Conservation (phyloP, 2,329 filamentous ascomycete genomes). For the Cercospora nicotianae region DNA sequence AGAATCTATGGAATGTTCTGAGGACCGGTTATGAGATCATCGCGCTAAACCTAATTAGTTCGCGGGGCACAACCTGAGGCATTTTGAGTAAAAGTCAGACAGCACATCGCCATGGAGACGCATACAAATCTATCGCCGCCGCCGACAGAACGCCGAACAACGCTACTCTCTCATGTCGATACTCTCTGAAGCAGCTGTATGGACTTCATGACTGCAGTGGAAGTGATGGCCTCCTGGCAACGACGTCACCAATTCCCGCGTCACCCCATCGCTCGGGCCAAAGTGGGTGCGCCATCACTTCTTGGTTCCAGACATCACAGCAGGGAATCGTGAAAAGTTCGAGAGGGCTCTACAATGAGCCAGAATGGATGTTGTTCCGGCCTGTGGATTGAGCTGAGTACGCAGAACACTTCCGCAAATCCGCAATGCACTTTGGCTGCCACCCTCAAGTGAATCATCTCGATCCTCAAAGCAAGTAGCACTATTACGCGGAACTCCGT, state of each 20-base stretch:
- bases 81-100: not conserved
- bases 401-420: too few relatives aligned
- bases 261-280: not conserved
- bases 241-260: not conserved
- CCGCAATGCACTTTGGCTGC: not conserved
- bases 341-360: not conserved
- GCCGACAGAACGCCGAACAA: not conserved
- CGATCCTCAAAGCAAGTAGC: not conserved
- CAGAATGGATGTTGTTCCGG: not conserved
- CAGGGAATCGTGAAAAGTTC: not conserved
- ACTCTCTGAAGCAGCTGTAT: not conserved
- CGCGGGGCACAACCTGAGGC: conserved; percentile 4
- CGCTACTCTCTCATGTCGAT: not conserved
- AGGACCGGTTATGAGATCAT: not conserved
- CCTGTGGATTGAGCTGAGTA: not conserved
- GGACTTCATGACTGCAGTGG: not conserved
- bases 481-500: not conserved
- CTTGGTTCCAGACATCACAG: not conserved
- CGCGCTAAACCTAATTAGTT: not conserved
- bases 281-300: not conserved
- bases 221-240: not conserved
- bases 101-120: not conserved
- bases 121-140: not conserved
- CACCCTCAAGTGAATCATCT: not conserved
- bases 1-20: conserved; percentile 1